These are phyloP conservation scores for Bruguiera sexangula DNA, from an alignment of 345 rosid species.

Conservation along the genomic window DNA sequence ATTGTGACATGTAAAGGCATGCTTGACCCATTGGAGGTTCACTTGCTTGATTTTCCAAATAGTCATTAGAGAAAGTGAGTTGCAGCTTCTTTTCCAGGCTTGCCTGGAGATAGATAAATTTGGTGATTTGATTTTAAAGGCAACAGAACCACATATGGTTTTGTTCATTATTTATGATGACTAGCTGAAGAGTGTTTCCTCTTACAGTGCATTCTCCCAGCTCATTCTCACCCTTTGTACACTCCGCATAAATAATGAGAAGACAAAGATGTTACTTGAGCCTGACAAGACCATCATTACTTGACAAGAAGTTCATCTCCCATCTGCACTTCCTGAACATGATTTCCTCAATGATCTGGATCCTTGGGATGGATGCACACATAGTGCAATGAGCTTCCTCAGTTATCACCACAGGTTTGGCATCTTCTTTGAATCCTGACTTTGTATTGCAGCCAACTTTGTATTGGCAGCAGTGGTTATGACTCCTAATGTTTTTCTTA, in stretches of 20 bases:
- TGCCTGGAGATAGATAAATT: slow-evolving; percentile 98
- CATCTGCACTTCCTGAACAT: slow-evolving; percentile 92
- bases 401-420: slow-evolving; percentile 82
- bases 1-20: slow-evolving; percentile 98
- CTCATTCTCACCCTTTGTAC: slow-evolving; percentile 97
- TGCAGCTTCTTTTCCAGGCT: slow-evolving; percentile 98
- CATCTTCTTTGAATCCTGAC: background rate
- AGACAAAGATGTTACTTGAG: slow-evolving; percentile 95
- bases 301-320: slow-evolving; percentile 78
- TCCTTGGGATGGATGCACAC: slow-evolving; percentile 99
- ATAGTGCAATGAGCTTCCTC: slow-evolving; percentile 97
- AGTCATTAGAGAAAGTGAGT: slow-evolving; percentile 96
- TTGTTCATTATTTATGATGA: slow-evolving; percentile 95
- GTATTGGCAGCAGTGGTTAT: background rate
- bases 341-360: slow-evolving; percentile 85
- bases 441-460: background rate
- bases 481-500: slow-evolving; percentile 1
- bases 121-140: slow-evolving; percentile 89
- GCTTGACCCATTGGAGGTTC: slow-evolving; percentile 97
- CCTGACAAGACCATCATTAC: slow-evolving; percentile 93
- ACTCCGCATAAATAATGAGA: slow-evolving; percentile 96
- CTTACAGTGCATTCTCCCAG: slow-evolving; percentile 95
- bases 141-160: slow-evolving; percentile 97
- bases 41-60: slow-evolving; percentile 98
- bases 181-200: slow-evolving; percentile 95